Conservation (phyloP, 306 rosid species). For the Purshia tridentata region DNA sequence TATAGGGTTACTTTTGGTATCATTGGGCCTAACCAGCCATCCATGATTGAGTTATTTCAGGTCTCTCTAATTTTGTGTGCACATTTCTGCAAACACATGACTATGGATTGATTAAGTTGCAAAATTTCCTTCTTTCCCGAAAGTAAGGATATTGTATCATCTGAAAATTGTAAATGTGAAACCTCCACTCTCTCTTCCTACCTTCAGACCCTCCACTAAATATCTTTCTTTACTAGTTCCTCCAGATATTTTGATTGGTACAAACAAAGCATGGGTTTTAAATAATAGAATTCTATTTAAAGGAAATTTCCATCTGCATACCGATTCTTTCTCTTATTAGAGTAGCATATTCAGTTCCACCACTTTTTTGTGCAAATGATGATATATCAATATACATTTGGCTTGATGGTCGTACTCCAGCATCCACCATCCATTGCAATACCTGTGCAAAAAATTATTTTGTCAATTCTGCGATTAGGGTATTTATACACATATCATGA, state of each 20-base stretch:
- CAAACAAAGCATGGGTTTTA: background rate
- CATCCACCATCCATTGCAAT: constrained; percentile 90
- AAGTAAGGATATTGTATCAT: too few species aligned
- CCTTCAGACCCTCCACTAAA: too few species aligned
- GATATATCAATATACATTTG: constrained; percentile 66
- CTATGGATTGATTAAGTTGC: too few species aligned
- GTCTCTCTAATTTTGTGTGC: background rate
- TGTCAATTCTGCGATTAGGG: background rate
- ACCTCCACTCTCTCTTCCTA: too few species aligned
- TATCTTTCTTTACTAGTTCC: too few species aligned
- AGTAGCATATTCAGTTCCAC: constrained; percentile 69
- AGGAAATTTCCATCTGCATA: constrained; percentile 36
- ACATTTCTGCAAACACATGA: too few species aligned
- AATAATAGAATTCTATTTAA: background rate
- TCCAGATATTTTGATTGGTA: background rate
- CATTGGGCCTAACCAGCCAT: background rate
- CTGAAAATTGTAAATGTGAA: too few species aligned
- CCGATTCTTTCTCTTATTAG: constrained; percentile 72
- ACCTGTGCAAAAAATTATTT: constrained; percentile 47
- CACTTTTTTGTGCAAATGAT: constrained; percentile 59
- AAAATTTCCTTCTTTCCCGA: too few species aligned
- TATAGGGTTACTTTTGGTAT: background rate
- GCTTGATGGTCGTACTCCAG: constrained; percentile 68
- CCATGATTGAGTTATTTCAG: background rate
- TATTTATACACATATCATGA: background rate